Evolutionary conservation across 2,329 filamentous ascomycete genomes (phyloP), one percentile per base, ranked within the genome.

Genomic region (Paraphaeosphaeria minitans): DNA sequence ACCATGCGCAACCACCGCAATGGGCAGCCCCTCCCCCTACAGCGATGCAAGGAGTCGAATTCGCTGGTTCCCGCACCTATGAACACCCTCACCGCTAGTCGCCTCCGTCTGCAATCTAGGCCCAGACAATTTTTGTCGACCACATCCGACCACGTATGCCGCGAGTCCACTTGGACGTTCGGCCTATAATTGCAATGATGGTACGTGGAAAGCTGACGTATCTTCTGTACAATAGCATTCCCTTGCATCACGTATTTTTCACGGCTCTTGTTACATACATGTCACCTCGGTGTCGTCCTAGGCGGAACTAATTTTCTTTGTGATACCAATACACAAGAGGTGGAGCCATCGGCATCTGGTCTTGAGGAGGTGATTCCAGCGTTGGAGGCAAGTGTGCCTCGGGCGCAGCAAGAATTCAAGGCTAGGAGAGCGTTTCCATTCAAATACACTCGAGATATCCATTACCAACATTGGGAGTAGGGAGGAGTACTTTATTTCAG

Each of bases 41-140:
- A 14, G 77, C 80, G 1, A 83, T 83, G 81, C 80, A 82, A 67
- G 81, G 81, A 21, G 79, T 83, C 16, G 81, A 82, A 60, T 83
- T 78, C 81, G 49, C 70, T 41, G 72, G 72, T 22, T 69, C 71
- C 45, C 69, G 74, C 24, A 67, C 71, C 10, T 78, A 77, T 49
- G 73, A 77, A 55, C 74, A 75, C 53, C 61, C 69, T 27, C 73
- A 75, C 58, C 73, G 73, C 54, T 75, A 65, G 51, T 19, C 10
- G 37, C 33, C 9, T 35, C 24, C 42, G 41, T 22, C 12, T 27
- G 9, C 35, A 39, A 16, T 37, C 14, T 10, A 19, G 33, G 29
- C 29, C 9, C 31, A 22, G 43, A 8, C 31, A 22, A 27, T 24
- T n/a, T 49, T 14, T 35, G 9, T 24, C 21, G 13, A 43, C 50